phyloP scores from a whole-genome alignment of 768 basidiomycete genomes.

The Phlegmacium glaucopus region DNA sequence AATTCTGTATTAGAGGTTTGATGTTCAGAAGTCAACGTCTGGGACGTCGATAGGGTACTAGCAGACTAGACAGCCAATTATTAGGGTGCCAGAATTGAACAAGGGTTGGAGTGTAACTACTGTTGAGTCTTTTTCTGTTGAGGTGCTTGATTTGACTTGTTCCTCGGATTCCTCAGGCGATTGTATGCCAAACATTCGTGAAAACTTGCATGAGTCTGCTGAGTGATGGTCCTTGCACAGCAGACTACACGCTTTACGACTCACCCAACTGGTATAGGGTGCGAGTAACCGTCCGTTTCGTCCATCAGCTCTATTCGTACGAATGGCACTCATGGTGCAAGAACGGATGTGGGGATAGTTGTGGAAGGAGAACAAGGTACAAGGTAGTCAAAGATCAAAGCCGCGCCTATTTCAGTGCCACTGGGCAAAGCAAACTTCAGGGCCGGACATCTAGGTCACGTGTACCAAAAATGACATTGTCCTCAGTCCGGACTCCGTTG shows the following conservation, averaged over 20 bases:
- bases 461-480: slow-evolving; percentile 12
- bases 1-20: neutral
- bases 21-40: neutral
- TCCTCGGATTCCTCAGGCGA: neutral
- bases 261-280: slow-evolving; percentile 44
- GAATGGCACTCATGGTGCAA: slow-evolving; percentile 53
- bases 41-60: neutral
- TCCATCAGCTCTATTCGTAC: slow-evolving; percentile 38
- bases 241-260: neutral
- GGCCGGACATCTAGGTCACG: slow-evolving; percentile 35
- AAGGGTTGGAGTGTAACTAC: neutral
- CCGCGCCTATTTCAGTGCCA: slow-evolving; percentile 12
- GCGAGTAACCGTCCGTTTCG: slow-evolving; percentile 27
- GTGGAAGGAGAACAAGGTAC: slow-evolving; percentile 14
- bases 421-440: slow-evolving; percentile 22
- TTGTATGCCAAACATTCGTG: no score
- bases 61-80: neutral
- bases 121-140: neutral
- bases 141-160: neutral
- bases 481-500: no score
- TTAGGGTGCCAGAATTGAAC: neutral
- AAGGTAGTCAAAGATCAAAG: slow-evolving; percentile 18
- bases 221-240: neutral
- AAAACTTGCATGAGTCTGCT: no score
- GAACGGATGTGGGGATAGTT: slow-evolving; percentile 2